Percentiles rank a stretch among this genome's conserved stretches.
Conservation (phyloP, 2,329 filamentous ascomycete genomes). For the Mariannaea elegans region DNA sequence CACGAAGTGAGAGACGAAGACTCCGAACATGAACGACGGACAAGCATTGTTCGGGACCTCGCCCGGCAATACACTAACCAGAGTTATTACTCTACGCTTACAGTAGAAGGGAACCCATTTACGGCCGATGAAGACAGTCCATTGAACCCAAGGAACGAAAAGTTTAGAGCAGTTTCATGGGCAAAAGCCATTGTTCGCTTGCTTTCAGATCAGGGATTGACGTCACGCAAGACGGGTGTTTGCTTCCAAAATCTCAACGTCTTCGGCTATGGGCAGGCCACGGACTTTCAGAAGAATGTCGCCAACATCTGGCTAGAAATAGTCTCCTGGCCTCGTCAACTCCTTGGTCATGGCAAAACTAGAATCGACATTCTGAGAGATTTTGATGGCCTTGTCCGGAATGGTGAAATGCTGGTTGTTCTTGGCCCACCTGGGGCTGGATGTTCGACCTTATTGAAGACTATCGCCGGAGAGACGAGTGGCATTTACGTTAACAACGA, state of each 20-base stretch:
- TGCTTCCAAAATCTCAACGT: slow-evolving; percentile 71
- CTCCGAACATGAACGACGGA: slow-evolving; percentile 45
- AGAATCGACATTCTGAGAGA: slow-evolving; percentile 71
- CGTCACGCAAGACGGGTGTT: slow-evolving; percentile 58
- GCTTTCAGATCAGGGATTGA: slow-evolving; percentile 23
- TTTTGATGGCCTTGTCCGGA: slow-evolving; percentile 71
- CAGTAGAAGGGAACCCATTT: slow-evolving; percentile 38
- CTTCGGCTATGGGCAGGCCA: slow-evolving; percentile 72
- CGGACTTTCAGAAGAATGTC: slow-evolving; percentile 74
- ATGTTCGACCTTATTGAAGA: slow-evolving; percentile 84
- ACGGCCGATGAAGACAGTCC: slow-evolving; percentile 51
- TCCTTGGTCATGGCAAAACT: slow-evolving; percentile 62
- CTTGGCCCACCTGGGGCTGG: slow-evolving; percentile 73
- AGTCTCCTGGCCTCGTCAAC: slow-evolving; percentile 51
- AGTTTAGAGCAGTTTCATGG: slow-evolving; percentile 31
- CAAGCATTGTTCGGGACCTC: slow-evolving; percentile 56
- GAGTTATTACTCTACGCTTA: slow-evolving; percentile 56
- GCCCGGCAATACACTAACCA: slow-evolving; percentile 61
- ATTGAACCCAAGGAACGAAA: slow-evolving; percentile 52
- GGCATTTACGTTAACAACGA: slow-evolving; percentile 75
- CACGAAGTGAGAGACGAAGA: slow-evolving; percentile 48
- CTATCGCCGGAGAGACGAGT: slow-evolving; percentile 80
- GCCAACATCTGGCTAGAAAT: slow-evolving; percentile 64
- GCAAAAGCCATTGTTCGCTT: slow-evolving; percentile 33
- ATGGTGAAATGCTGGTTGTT: slow-evolving; percentile 77